phyloP scores from a whole-genome alignment of 495 filamentous ascomycete genomes.

The Talaromyces nanjingensis region DNA sequence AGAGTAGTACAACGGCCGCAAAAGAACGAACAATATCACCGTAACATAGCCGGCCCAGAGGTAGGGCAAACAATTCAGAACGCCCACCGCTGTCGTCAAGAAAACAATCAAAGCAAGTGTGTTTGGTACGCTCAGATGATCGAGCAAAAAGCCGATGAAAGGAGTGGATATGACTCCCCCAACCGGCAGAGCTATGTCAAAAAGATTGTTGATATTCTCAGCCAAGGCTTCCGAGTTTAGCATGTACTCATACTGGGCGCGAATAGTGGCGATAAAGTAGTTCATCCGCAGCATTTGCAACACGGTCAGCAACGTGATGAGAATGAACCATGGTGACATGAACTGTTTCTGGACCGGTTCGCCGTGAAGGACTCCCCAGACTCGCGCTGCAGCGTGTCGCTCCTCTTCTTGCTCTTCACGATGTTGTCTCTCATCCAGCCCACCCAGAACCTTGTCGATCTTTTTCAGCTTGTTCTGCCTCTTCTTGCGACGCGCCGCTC shows the following conservation, averaged over 20 bases:
- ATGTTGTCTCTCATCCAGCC: constrained; percentile 46
- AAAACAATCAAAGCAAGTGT: constrained; percentile 62
- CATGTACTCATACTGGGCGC: constrained; percentile 74
- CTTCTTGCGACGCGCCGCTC: constrained; percentile 51
- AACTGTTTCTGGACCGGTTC: constrained; percentile 67
- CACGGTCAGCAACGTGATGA: constrained; percentile 81
- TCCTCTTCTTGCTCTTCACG: constrained; percentile 46
- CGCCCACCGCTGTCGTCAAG: constrained; percentile 67
- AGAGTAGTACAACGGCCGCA: constrained; percentile 45
- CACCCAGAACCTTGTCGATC: constrained; percentile 58
- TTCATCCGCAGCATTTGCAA: constrained; percentile 98
- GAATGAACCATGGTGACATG: constrained; percentile 73
- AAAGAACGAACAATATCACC: constrained; percentile 62
- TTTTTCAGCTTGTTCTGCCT: constrained; percentile 58
- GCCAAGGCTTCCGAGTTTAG: constrained; percentile 53
- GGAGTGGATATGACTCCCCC: constrained; percentile 81
- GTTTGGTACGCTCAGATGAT: constrained; percentile 58
- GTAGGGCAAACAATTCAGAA: constrained; percentile 67
- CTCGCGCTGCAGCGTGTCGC: constrained; percentile 41
- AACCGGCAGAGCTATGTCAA: constrained; percentile 81
- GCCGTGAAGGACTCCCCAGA: constrained; percentile 82
- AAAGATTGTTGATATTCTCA: constrained; percentile 67
- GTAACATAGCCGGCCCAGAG: constrained; percentile 71
- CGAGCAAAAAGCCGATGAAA: constrained; percentile 78
- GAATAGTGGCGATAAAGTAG: constrained; percentile 92